Percentiles rank a stretch among this genome's conserved stretches.
Conservation (phyloP, 257 asterid species). For the Primulina tabacum region DNA sequence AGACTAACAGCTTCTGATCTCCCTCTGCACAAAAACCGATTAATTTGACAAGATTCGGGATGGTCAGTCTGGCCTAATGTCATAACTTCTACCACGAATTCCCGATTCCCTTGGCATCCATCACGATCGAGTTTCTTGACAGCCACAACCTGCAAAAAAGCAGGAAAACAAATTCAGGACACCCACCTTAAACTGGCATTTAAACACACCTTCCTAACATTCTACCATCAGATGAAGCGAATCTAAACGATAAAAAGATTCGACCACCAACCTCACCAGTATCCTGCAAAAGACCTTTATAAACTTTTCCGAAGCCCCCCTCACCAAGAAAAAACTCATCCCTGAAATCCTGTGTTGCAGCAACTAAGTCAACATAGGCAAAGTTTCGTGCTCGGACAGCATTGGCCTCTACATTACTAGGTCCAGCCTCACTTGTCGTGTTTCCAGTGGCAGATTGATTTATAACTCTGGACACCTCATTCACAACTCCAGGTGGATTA, state of each 20-base stretch:
- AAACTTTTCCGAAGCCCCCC: conserved; percentile 78
- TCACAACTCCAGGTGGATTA: conserved; percentile 11
- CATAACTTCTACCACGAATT: conserved; percentile 65
- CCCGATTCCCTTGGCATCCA: conserved; percentile 78
- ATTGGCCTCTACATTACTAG: conserved; percentile 24
- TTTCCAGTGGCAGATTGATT: conserved; percentile 9
- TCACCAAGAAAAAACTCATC: conserved; percentile 58
- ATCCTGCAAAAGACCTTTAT: conserved; percentile 48
- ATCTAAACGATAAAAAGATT: too few species aligned
- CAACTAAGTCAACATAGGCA: conserved; percentile 25
- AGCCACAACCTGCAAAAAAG: conserved; percentile 57
- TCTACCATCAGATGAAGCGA: background rate
- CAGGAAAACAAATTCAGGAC: conserved; percentile 10
- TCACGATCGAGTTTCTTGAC: conserved; percentile 66
- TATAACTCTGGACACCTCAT: conserved; percentile 17
- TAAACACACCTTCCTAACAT: background rate
- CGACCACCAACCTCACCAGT: conserved; percentile 50
- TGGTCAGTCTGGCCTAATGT: conserved; percentile 63
- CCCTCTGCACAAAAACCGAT: conserved; percentile 80
- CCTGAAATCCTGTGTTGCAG: conserved; percentile 61
- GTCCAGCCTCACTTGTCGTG: conserved; percentile 2
- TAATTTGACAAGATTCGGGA: conserved; percentile 66
- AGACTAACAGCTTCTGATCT: conserved; percentile 67
- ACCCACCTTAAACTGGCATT: conserved; percentile 1
- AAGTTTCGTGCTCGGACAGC: conserved; percentile 31